These are phyloP conservation scores for Aspergillus viridinutans DNA, from an alignment of 2,329 filamentous ascomycete species.

Conservation along the genomic window DNA sequence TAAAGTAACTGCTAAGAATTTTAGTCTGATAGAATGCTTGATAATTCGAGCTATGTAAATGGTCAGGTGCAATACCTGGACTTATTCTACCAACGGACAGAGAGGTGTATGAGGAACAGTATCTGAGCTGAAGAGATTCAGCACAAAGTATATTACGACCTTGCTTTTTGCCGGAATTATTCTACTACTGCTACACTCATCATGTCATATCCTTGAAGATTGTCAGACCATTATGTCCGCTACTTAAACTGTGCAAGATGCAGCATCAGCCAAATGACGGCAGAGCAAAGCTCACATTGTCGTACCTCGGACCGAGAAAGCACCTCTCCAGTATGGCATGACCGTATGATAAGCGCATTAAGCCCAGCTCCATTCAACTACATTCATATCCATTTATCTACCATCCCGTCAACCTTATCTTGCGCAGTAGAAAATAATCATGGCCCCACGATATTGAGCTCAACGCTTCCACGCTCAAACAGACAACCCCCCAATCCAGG, in stretches of 20 bases:
- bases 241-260: not conserved
- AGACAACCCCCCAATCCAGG: not conserved
- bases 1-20: not conserved
- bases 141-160: not conserved
- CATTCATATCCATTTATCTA: not conserved
- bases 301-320: slow-evolving; percentile 10
- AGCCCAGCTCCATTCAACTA: not conserved
- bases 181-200: not conserved
- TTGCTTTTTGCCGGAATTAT: not conserved
- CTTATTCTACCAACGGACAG: not conserved
- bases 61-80: not conserved
- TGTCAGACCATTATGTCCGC: not conserved
- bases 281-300: not conserved
- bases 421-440: not conserved
- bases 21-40: not conserved
- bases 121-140: not conserved
- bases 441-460: not conserved
- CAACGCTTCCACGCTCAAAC: not conserved
- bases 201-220: not conserved
- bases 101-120: not conserved
- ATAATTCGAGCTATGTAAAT: not conserved
- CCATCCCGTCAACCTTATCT: not conserved
- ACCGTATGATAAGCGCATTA: not conserved
- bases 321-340: not conserved
- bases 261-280: not conserved